Evolutionary conservation across 768 basidiomycete genomes (phyloP).

Genomic region (Hygrocybe coccinea): DNA sequence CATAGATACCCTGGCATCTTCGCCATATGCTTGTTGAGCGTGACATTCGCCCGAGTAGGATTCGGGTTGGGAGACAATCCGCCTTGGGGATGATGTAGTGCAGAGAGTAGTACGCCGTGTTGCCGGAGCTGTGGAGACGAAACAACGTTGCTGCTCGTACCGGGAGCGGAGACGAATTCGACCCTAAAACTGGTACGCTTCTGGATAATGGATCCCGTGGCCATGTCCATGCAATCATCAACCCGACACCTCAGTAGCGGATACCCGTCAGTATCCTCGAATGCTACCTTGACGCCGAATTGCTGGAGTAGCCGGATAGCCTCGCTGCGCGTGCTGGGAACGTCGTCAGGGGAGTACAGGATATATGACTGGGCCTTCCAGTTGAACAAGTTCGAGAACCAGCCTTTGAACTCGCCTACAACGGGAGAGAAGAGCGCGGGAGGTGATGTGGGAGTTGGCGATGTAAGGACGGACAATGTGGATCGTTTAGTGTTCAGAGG

Average conservation of each 20-base stretch:
- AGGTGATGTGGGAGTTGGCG: conserved; percentile 27
- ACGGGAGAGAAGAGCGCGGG: conserved; percentile 54
- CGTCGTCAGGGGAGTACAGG: conserved; percentile 53
- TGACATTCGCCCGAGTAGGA: background rate
- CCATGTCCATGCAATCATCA: conserved; percentile 31
- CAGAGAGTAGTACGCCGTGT: background rate
- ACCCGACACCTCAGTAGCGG: conserved; percentile 18
- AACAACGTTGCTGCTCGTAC: conserved; percentile 1
- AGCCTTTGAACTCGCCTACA: conserved; percentile 80
- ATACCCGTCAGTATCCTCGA: conserved; percentile 25
- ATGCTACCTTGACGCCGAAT: conserved; percentile 54
- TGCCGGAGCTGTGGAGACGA: too few species aligned
- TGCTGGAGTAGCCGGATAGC: conserved; percentile 58
- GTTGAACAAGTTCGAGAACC: conserved; percentile 94
- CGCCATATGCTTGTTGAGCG: background rate
- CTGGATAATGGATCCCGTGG: conserved; percentile 41
- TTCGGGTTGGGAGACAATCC: conserved; percentile 19
- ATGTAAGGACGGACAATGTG: conserved; percentile 16
- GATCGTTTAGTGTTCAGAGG: conserved; percentile 42
- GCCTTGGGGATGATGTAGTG: conserved; percentile 21
- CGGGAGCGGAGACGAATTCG: conserved; percentile 49
- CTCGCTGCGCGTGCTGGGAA: conserved; percentile 59
- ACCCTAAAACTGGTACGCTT: conserved; percentile 82
- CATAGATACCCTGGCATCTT: conserved; percentile 44
- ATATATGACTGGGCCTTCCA: conserved; percentile 53